Evolutionary conservation across 106 monocot species (phyloP).

Genomic region (Platanthera zijinensis): DNA sequence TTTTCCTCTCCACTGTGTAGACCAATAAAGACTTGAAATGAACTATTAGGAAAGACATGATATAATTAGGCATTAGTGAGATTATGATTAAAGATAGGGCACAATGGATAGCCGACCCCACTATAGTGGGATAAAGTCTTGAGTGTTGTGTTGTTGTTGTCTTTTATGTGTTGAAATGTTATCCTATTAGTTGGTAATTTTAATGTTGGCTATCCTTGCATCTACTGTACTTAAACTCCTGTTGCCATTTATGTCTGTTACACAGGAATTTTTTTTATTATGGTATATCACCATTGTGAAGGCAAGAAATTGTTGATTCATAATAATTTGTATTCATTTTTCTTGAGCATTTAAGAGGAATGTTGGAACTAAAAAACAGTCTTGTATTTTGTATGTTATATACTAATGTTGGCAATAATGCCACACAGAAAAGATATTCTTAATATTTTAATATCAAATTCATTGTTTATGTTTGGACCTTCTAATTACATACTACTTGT

Average conservation of each 20-base stretch:
- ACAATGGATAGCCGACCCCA: too few relatives aligned
- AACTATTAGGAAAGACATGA: too few relatives aligned
- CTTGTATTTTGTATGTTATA: background rate
- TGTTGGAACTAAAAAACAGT: background rate
- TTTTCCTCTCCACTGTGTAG: too few relatives aligned
- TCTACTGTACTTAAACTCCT: background rate
- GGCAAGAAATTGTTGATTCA: background rate
- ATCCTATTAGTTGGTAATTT: background rate
- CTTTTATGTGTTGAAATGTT: too few relatives aligned
- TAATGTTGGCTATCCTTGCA: background rate
- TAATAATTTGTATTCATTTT: background rate
- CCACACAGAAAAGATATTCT: background rate
- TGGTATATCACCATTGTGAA: background rate
- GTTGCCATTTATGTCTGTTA: background rate
- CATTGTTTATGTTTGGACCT: background rate
- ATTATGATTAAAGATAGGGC: too few relatives aligned
- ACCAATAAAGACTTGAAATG: too few relatives aligned
- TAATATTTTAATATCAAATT: background rate
- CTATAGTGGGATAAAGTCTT: too few relatives aligned
- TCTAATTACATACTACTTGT: too few relatives aligned
- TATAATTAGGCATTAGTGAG: too few relatives aligned
- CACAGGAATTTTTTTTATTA: background rate
- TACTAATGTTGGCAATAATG: background rate
- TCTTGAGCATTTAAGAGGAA: background rate
- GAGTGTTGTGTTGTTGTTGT: too few relatives aligned